phyloP scores from a whole-genome alignment of 768 basidiomycete genomes.

The Nidularia sp. region DNA sequence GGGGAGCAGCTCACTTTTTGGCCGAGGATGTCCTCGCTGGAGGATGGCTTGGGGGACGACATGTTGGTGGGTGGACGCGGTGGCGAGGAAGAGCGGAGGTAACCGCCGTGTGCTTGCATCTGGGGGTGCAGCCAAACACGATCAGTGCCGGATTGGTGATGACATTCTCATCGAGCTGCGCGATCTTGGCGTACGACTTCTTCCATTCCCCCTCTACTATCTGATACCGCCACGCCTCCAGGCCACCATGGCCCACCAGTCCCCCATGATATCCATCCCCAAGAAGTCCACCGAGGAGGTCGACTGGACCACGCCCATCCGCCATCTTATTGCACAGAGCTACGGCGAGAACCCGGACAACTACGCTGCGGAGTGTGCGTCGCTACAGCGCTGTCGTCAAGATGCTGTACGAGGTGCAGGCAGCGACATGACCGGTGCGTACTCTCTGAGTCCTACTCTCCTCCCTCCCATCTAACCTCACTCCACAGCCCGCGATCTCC shows the following conservation, averaged over 20 bases:
- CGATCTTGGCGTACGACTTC: background rate
- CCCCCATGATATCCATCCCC: slow-evolving; percentile 89
- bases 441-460: background rate
- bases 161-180: background rate
- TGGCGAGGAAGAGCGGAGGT: slow-evolving; percentile 9
- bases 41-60: slow-evolving; percentile 61
- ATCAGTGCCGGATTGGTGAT: background rate
- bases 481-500: slow-evolving; percentile 77
- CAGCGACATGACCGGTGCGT: slow-evolving; percentile 87
- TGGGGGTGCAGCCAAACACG: slow-evolving; percentile 11
- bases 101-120: slow-evolving; percentile 26
- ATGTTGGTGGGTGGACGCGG: slow-evolving; percentile 17
- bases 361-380: slow-evolving; percentile 79
- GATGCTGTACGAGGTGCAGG: slow-evolving; percentile 97
- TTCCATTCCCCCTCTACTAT: slow-evolving; percentile 4
- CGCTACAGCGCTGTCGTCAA: slow-evolving; percentile 87
- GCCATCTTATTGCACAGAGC: slow-evolving; percentile 80
- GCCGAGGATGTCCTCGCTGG: slow-evolving; percentile 87
- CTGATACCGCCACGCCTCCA: no score
- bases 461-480: background rate
- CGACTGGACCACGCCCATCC: slow-evolving; percentile 91
- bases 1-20: slow-evolving; percentile 64
- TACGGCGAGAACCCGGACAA: slow-evolving; percentile 92
- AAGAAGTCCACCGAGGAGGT: slow-evolving; percentile 95
- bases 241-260: slow-evolving; percentile 63